Conservation (phyloP, 345 rosid species). For the Sisymbrium irio region DNA sequence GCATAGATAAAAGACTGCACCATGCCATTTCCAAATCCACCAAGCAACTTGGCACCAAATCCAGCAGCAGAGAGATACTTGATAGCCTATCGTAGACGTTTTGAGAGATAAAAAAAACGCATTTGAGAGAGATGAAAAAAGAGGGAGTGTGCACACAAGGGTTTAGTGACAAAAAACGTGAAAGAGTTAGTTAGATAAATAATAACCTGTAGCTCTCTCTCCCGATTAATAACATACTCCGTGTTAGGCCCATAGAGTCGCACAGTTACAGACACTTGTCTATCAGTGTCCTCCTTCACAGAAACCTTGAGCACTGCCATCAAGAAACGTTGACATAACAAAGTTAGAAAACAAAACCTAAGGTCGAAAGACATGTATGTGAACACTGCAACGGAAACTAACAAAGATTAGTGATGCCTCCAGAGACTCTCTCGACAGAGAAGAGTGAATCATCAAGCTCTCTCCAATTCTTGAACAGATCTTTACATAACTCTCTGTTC, state of each 20-base stretch:
- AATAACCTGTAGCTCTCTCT: conserved; percentile 72
- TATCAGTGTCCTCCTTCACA: conserved; percentile 60
- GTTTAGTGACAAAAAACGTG: background rate
- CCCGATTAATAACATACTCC: conserved; percentile 77
- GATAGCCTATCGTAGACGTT: conserved; percentile 62
- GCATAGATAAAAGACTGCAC: conserved; percentile 92
- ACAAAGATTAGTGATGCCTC: conserved; percentile 96
- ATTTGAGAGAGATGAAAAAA: background rate
- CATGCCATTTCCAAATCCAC: conserved; percentile 91
- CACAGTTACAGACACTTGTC: conserved; percentile 56
- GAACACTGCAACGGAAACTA: too few relatives aligned
- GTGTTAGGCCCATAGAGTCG: conserved; percentile 95
- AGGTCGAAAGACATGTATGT: too few relatives aligned
- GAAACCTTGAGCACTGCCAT: conserved; percentile 80
- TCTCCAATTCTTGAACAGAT: conserved; percentile 80
- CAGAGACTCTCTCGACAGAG: conserved; percentile 70
- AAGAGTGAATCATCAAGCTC: conserved; percentile 62
- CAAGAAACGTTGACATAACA: conserved; percentile 2
- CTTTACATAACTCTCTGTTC: conserved; percentile 72
- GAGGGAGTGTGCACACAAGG: background rate
- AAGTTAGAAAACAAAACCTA: background rate
- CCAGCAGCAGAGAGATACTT: conserved; percentile 95
- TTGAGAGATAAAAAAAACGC: conserved; percentile 26
- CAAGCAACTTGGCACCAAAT: conserved; percentile 95
- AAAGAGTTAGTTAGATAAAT: background rate